Conservation (phyloP, 768 basidiomycete species). For the Clavaria fumosa region DNA sequence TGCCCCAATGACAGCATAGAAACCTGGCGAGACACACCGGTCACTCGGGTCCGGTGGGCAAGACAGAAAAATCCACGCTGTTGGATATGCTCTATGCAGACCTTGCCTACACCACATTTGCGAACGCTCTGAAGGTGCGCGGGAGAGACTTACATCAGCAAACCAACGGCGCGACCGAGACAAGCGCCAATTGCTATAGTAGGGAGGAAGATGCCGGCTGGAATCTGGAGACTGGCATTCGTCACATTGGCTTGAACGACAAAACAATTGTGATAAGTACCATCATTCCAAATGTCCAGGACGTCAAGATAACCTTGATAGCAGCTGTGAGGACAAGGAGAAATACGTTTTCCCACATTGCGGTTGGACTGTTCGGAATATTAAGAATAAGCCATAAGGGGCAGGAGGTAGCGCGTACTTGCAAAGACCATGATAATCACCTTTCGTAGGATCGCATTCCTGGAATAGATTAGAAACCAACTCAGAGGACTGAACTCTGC, state of each 20-base stretch:
- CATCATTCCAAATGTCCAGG: slow-evolving; percentile 74
- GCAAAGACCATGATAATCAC: slow-evolving; percentile 66
- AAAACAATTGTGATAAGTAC: slow-evolving; percentile 17
- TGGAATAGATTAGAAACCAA: slow-evolving; percentile 73
- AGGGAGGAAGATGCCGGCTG: slow-evolving; percentile 63
- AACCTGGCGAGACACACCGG: slow-evolving; percentile 57
- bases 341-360: slow-evolving; percentile 53
- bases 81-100: slow-evolving; percentile 47
- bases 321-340: slow-evolving; percentile 45
- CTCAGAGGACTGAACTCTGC: slow-evolving; percentile 60
- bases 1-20: slow-evolving; percentile 65
- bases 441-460: slow-evolving; percentile 57
- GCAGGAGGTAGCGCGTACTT: slow-evolving; percentile 35
- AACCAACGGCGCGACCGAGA: slow-evolving; percentile 53
- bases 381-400: neutral
- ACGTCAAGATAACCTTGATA: slow-evolving; percentile 46
- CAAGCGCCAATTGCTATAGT: slow-evolving; percentile 65
- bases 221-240: slow-evolving; percentile 30
- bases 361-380: slow-evolving; percentile 34
- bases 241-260: neutral
- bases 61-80: slow-evolving; percentile 52
- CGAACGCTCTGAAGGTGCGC: neutral
- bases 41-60: slow-evolving; percentile 60
- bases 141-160: slow-evolving; percentile 36
- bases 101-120: slow-evolving; percentile 33